These are phyloP conservation scores for Tranzscheliella williamsii DNA, from an alignment of 1,284 basidiomycete genomes.

Conservation along the genomic window DNA sequence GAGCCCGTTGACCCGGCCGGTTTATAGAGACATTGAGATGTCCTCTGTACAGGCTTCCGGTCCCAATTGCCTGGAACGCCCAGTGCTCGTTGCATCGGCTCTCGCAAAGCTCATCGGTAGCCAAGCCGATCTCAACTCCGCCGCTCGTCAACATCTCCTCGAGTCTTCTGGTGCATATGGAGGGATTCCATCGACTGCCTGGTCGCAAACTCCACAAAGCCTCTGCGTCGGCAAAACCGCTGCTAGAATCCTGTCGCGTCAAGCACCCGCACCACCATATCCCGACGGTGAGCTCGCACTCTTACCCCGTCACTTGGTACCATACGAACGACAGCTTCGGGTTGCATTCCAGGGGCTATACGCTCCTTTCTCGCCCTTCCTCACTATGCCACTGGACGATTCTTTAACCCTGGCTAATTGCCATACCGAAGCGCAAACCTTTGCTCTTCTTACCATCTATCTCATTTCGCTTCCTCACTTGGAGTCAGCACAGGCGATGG, in stretches of 20 bases:
- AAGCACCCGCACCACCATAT: background rate
- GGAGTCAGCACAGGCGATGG: conserved; percentile 8
- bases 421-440: conserved; percentile 18
- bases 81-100: conserved; percentile 14
- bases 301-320: conserved; percentile 6
- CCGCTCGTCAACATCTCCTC: conserved; percentile 21
- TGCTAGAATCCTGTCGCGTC: conserved; percentile 15
- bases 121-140: conserved; percentile 10
- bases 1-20: conserved; percentile 10
- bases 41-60: conserved; percentile 10
- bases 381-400: conserved; percentile 20
- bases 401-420: conserved; percentile 13
- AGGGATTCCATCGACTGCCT: background rate
- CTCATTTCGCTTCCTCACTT: conserved; percentile 24
- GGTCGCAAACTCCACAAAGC: conserved; percentile 11
- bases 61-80: conserved; percentile 10
- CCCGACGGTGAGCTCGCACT: conserved; percentile 15
- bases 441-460: conserved; percentile 25
- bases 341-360: conserved; percentile 30
- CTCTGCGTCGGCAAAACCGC: conserved; percentile 25
- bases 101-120: conserved; percentile 25
- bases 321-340: conserved; percentile 11
- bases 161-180: conserved; percentile 9
- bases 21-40: conserved; percentile 30
- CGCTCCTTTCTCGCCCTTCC: conserved; percentile 24